These are phyloP conservation scores for Sabuloglossum arenarium DNA, from an alignment of 495 filamentous ascomycete genomes.

Conservation along the genomic window DNA sequence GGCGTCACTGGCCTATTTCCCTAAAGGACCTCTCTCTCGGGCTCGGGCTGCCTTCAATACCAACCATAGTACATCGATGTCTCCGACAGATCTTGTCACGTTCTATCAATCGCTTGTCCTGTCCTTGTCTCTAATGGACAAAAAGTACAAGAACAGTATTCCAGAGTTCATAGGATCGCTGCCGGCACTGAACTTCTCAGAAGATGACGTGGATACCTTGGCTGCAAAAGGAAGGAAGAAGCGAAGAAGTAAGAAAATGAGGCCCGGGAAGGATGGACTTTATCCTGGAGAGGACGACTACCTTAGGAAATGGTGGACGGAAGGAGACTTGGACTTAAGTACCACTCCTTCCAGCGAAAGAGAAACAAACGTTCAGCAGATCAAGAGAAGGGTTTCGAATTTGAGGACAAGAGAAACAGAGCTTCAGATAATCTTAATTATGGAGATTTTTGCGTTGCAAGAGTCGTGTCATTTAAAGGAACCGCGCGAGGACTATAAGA, in stretches of 20 bases:
- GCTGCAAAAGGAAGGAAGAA: constrained; percentile 5
- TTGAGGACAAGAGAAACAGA: constrained; percentile 42
- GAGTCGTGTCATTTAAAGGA: constrained; percentile 2
- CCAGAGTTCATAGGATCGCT: constrained; percentile 2
- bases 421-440: constrained; percentile 71
- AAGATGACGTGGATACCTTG: neutral
- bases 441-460: constrained; percentile 62
- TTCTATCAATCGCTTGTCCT: constrained; percentile 3
- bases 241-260: constrained; percentile 27
- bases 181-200: neutral
- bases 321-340: constrained; percentile 11
- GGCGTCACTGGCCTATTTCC: constrained; percentile 87
- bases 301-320: constrained; percentile 60
- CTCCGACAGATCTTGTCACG: neutral
- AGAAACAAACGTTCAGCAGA: neutral
- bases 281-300: constrained; percentile 58
- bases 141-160: constrained; percentile 4
- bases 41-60: constrained; percentile 52
- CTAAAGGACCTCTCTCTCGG: constrained; percentile 84
- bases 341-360: constrained; percentile 3
- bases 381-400: constrained; percentile 13
- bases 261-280: constrained; percentile 46
- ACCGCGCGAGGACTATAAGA: neutral
- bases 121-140: constrained; percentile 2
- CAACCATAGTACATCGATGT: neutral